These are phyloP conservation scores for Lachancea sp. DNA, from an alignment of 805 yeast genomes.

Conservation along the genomic window DNA sequence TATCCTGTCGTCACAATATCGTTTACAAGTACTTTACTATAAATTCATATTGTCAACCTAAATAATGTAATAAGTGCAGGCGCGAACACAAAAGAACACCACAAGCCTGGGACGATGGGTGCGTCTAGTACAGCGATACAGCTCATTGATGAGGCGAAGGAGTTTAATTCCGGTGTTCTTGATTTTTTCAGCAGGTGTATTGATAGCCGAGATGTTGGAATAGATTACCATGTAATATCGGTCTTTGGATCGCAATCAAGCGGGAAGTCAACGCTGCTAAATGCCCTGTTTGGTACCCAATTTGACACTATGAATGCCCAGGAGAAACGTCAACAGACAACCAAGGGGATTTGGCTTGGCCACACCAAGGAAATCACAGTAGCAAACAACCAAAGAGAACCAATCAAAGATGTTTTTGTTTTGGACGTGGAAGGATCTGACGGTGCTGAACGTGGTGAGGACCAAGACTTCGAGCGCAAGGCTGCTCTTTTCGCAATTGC, in stretches of 20 bases:
- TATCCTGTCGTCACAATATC: too few species aligned
- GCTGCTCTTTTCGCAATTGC: constrained; percentile 93
- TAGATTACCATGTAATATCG: constrained; percentile 81
- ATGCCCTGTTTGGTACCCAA: constrained; percentile 74
- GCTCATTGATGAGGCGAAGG: constrained; percentile 47
- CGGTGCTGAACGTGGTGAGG: constrained; percentile 96
- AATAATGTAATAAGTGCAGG: too few species aligned
- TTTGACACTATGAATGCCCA: constrained; percentile 92
- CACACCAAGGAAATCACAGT: constrained; percentile 41
- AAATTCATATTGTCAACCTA: too few species aligned
- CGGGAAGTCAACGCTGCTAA: constrained; percentile 89
- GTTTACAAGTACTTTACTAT: too few species aligned
- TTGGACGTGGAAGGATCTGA: constrained; percentile 99
- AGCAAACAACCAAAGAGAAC: constrained; percentile 4
- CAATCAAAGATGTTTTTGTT: constrained; percentile 50
- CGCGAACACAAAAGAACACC: too few species aligned
- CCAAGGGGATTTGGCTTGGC: constrained; percentile 77
- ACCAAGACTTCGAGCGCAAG: constrained; percentile 95
- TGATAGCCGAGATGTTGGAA: constrained; percentile 41
- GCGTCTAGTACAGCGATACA: constrained; percentile 37
- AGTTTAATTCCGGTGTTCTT: constrained; percentile 33
- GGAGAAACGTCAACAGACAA: constrained; percentile 75
- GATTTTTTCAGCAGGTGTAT: constrained; percentile 22
- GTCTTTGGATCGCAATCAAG: constrained; percentile 97
- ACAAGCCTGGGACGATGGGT: background rate